A percentile compares a stretch with the other conserved stretches of the same genome.
phyloP scores from a whole-genome alignment of 2,329 filamentous ascomycete genomes.

The Colletotrichum endophyticum region DNA sequence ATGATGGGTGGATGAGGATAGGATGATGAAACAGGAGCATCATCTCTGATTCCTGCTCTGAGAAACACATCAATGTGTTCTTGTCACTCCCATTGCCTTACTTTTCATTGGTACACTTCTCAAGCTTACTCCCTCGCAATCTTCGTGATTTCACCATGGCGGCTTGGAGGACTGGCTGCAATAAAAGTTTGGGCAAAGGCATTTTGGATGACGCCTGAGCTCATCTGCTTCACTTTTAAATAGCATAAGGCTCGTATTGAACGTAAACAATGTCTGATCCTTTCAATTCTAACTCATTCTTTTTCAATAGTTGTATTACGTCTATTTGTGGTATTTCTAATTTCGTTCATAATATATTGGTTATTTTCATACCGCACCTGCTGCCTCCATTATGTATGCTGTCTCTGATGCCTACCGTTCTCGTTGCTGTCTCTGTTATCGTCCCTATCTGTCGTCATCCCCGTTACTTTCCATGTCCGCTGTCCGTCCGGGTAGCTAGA shows the following conservation, averaged over 20 bases:
- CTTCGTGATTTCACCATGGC: neutral
- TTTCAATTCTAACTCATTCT: no score
- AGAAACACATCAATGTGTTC: neutral
- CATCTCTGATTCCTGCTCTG: neutral
- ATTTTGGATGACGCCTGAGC: neutral
- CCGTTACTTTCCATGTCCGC: no score
- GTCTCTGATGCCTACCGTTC: no score
- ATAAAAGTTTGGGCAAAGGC: neutral
- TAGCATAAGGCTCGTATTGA: no score
- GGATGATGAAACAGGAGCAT: neutral
- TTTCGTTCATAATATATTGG: no score
- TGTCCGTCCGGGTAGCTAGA: neutral
- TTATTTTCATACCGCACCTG: no score
- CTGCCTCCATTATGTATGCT: no score
- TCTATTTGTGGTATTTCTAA: no score
- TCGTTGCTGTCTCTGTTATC: no score
- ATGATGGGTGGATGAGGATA: neutral
- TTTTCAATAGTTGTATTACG: no score
- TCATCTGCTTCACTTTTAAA: neutral
- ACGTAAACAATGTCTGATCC: no score
- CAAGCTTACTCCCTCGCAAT: neutral
- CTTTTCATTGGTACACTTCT: neutral
- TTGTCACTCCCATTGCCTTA: neutral
- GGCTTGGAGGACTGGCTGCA: rapidly evolving
- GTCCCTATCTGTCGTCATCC: no score